Evolutionary conservation across 2,329 filamentous ascomycete genomes (phyloP), one percentile per base, ranked within the genome.

Genomic region (Alternaria consortialis): DNA sequence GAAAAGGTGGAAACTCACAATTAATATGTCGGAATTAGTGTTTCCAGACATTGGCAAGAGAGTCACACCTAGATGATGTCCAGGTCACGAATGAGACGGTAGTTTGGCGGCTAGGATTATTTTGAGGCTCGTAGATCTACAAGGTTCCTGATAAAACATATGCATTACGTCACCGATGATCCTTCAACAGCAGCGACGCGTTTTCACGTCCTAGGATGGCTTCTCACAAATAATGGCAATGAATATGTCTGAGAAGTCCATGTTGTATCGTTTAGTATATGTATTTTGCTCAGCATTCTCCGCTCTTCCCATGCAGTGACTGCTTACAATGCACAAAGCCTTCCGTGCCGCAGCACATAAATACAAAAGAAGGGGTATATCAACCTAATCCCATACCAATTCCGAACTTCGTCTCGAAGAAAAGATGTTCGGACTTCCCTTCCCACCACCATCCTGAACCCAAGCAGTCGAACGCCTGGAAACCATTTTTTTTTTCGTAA

Each of bases 1-100:
- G 32, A 27, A 27, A n/a, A 43, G 15, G 11, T 0, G 3, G 4
- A 42, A 5, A 81, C 84, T 76, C 77, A 87, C 86, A 59, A 87
- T 74, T 76, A 86, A 83, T 56, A 88, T 86, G 68, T 88, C 85
- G 7, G 81, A 81, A 69, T 84, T 85, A 23, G 82, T 85, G 42
- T 77, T 78, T 51, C 72, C 71, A 50, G 75, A 74, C 75, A 78
- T 78, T 25, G 13, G n/a, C 27, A 11, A 27, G 20, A 20, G 20
- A 20, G 20, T 20, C 20, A 20, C 20, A 20, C 20, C 20, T 20
- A 20, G 20, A 20, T 20, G 20, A 2, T 20, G 20, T 20, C 20
- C 20, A 20, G 20, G 20, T 20, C 20, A 20, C 20, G 20, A 20
- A 20, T 20, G 20, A 20, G 20, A 20, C 2, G 20, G 20, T 20